phyloP scores from a whole-genome alignment of 2,329 filamentous ascomycete genomes.

The Cladosporium sp. region DNA sequence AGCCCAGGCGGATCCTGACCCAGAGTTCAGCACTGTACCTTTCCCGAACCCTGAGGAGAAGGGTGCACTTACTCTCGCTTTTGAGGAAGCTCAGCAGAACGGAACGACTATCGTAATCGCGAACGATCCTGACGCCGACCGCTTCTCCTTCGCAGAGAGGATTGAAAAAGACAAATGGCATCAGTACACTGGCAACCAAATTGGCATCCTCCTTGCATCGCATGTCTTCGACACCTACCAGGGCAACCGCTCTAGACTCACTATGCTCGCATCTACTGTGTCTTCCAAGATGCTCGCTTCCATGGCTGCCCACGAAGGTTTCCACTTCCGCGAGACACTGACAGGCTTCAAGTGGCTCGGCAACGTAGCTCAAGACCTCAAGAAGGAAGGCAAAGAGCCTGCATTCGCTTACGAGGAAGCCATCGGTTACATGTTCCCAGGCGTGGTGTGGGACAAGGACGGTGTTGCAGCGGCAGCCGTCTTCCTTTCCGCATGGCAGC shows the following conservation, averaged over 20 bases:
- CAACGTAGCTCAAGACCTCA: constrained; percentile 59
- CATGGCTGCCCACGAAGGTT: constrained; percentile 57
- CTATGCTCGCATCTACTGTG: constrained; percentile 64
- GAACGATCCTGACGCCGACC: constrained; percentile 67
- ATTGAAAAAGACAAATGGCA: constrained; percentile 58
- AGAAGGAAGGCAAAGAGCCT: constrained; percentile 52
- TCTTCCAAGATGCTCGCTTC: constrained; percentile 64
- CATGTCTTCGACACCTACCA: constrained; percentile 56
- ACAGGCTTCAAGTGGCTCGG: constrained; percentile 72
- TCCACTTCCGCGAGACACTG: constrained; percentile 62
- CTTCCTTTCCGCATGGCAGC: constrained; percentile 58
- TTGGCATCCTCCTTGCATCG: constrained; percentile 62
- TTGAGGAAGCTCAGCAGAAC: constrained; percentile 55
- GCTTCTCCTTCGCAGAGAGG: constrained; percentile 63
- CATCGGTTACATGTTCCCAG: constrained; percentile 67
- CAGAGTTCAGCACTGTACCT: constrained; percentile 64
- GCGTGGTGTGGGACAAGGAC: constrained; percentile 66
- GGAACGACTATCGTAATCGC: constrained; percentile 58
- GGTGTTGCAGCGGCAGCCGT: constrained; percentile 62
- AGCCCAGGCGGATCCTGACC: constrained; percentile 59
- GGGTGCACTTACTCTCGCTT: constrained; percentile 62
- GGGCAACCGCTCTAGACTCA: constrained; percentile 45
- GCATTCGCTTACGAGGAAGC: constrained; percentile 67
- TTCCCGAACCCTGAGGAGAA: constrained; percentile 69
- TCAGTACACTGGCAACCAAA: constrained; percentile 66